Percentiles rank a stretch among this genome's conserved stretches.
These are phyloP conservation scores for Yamadazyma epiphylla DNA, from an alignment of 1,139 yeast genomes.

Conservation along the genomic window DNA sequence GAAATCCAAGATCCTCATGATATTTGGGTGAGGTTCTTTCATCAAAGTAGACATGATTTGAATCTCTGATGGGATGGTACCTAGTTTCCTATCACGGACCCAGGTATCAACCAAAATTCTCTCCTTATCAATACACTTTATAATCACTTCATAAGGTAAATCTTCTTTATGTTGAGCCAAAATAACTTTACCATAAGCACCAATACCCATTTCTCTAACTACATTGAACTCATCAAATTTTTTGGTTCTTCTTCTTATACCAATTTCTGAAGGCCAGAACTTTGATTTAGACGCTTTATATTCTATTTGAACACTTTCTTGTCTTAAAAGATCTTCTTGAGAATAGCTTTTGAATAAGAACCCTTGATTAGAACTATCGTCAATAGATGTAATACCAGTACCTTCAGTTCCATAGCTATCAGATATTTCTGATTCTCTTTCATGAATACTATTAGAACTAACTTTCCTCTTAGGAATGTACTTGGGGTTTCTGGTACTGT, in stretches of 20 bases:
- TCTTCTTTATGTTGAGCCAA: slow-evolving; percentile 69
- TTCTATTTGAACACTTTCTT: slow-evolving; percentile 42
- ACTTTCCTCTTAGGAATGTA: slow-evolving; percentile 1
- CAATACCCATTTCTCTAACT: slow-evolving; percentile 84
- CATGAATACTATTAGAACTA: slow-evolving; percentile 1
- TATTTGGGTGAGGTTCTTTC: slow-evolving; percentile 78
- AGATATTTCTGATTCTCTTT: background rate
- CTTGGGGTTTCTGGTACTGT: slow-evolving; percentile 29
- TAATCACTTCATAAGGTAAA: slow-evolving; percentile 62
- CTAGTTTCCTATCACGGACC: slow-evolving; percentile 87
- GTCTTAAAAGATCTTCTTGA: slow-evolving; percentile 38
- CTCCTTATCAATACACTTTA: slow-evolving; percentile 88
- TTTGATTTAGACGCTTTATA: slow-evolving; percentile 30
- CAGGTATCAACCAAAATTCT: slow-evolving; percentile 93
- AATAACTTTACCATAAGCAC: slow-evolving; percentile 93
- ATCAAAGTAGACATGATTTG: slow-evolving; percentile 82
- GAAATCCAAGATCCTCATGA: slow-evolving; percentile 79
- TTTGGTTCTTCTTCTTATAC: slow-evolving; percentile 59
- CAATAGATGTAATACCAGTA: slow-evolving; percentile 2
- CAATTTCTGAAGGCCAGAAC: slow-evolving; percentile 57
- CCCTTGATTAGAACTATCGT: background rate
- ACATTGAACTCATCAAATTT: slow-evolving; percentile 67
- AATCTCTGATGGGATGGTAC: slow-evolving; percentile 93
- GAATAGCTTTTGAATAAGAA: slow-evolving; percentile 16
- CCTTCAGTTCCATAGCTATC: background rate